A percentile compares a stretch with the other conserved stretches of the same genome.
phyloP scores from a whole-genome alignment of 208 protist species.

The Zelonia costaricensis region DNA sequence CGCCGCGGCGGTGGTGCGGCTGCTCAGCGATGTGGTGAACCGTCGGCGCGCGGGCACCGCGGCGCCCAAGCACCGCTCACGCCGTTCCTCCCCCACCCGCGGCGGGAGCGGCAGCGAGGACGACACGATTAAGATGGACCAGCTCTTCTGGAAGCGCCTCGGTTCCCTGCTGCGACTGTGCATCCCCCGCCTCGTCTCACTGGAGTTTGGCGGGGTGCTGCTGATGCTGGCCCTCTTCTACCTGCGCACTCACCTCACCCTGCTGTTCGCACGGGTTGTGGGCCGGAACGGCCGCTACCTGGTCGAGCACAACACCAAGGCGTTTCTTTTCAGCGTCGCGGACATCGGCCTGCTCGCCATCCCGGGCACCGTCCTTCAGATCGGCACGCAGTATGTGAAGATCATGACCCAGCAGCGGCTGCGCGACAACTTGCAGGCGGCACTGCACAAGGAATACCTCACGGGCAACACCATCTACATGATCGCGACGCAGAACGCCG shows the following conservation, averaged over 20 bases:
- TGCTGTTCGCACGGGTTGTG: conserved; percentile 58
- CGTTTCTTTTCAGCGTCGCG: conserved; percentile 62
- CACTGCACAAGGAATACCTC: conserved; percentile 74
- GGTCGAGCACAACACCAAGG: conserved; percentile 54
- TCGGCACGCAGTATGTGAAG: conserved; percentile 71
- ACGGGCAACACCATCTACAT: conserved; percentile 53
- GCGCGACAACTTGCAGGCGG: conserved; percentile 58
- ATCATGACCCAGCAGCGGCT: conserved; percentile 68
- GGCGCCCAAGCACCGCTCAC: conserved; percentile 14
- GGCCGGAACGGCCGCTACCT: conserved; percentile 58
- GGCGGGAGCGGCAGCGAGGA: conserved; percentile 4
- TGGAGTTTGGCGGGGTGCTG: conserved; percentile 47
- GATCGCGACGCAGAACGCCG: conserved; percentile 42
- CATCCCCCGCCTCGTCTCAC: conserved; percentile 50
- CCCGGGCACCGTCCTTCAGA: conserved; percentile 59
- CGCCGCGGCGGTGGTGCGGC: conserved; percentile 23
- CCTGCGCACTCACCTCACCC: conserved; percentile 47
- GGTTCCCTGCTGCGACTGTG: conserved; percentile 61
- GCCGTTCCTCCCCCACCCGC: conserved; percentile 2
- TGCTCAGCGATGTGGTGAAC: conserved; percentile 14
- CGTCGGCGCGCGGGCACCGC: conserved; percentile 6
- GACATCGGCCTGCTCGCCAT: conserved; percentile 73
- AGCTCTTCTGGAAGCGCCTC: conserved; percentile 58
- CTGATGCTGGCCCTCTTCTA: conserved; percentile 53
- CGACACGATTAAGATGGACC: conserved; percentile 36